Base-by-base conservation (phyloP, 139 green algal species). In the Ettlia oleoabundans region DNA sequence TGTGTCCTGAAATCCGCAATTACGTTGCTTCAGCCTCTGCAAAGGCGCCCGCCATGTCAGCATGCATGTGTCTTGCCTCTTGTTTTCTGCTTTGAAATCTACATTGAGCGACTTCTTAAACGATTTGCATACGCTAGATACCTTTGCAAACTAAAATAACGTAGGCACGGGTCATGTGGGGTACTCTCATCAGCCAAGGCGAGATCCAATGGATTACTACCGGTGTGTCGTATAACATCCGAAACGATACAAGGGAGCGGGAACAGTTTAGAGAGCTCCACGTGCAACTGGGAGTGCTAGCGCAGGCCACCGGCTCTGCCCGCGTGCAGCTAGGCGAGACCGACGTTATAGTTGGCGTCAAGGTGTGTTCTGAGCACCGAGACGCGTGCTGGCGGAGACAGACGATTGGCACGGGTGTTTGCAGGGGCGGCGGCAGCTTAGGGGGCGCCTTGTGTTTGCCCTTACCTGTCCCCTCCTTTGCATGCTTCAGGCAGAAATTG, bases 291-390 rank as follows among this genome's bases (percentile, higher is more conserved):
- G 93, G 89, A 4, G 78, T 94, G 8, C 88, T 98, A 22, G 86
- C 89, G 33, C 93, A 98, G 79, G 92, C 94, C 28, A 93, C 80
- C 1, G 94, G 94, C 21, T 98, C 94, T 15, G 88, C 94, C 15
- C 69, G 94, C 0, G 67, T 97, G 9, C 83, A 75, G 18, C 40
- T 97, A 18, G 94, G 94, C 13, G 68, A 75, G 22, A 97, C 94
- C 3, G 93, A 98, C 61, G 92, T 98, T 6, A 76, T 98, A 38
- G 92, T 94, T 9, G 93, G 82, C 32, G 91, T 98, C 19, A 97
- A 96, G 93, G 93, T 93, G 68, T 41, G 76, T 28, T 65, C 30
- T 65, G 18, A 5, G 30, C 30, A 21, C 24, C 58, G 58, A 67
- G 21, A 21, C 22, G 13, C 13, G 15, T 58, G 55, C 47, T 15